Evolutionary conservation across 352 stramenopile genomes (phyloP), one percentile per base, ranked within the genome.

Genomic region (Phytophthora europaea): DNA sequence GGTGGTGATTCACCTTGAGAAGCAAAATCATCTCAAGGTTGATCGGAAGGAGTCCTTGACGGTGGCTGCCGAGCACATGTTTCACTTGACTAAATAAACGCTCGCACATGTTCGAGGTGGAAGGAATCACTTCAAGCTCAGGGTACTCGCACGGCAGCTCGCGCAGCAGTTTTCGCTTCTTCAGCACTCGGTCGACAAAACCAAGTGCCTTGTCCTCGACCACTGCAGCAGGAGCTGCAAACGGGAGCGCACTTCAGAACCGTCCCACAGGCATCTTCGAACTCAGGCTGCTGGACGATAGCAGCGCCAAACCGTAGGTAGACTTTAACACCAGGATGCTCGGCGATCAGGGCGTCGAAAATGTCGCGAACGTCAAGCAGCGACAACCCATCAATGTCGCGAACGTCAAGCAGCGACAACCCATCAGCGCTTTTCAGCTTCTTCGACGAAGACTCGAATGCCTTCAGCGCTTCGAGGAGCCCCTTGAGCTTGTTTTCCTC

Each of bases 401-500:
- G n/a, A n/a, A n/a, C n/a, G n/a, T n/a, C n/a, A n/a, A n/a, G n/a
- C n/a, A n/a, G n/a, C n/a, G n/a, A n/a, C n/a, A n/a, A n/a, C n/a
- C n/a, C n/a, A n/a, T n/a, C n/a, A n/a, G 18, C 9, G 15, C 43
- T 50, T 6, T 50, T 16, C 8, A 50, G 15, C 12, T 50, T 50
- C 8, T 50, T 23, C 2, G 36, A 50, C 43, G 43, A 50, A 20
- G 43, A 70, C 52, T 50, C 18, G 16, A 50, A 50, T 50, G 43
- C 16, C 43, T 50, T 50, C 43, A 50, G 23, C 13, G 22, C 43
- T 15, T 23, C 43, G 43, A 50, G 43, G 43, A 22, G 43, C 13
- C 43, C n/a, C 16, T 50, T 50, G 16, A 47, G 45, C n/a, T 65
- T 16, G 16, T 65, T 56, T 20, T 45, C 58, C 16, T 65, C 58